Conservation (phyloP, 78 protist genomes). For the Dictyostelium intermedium region DNA sequence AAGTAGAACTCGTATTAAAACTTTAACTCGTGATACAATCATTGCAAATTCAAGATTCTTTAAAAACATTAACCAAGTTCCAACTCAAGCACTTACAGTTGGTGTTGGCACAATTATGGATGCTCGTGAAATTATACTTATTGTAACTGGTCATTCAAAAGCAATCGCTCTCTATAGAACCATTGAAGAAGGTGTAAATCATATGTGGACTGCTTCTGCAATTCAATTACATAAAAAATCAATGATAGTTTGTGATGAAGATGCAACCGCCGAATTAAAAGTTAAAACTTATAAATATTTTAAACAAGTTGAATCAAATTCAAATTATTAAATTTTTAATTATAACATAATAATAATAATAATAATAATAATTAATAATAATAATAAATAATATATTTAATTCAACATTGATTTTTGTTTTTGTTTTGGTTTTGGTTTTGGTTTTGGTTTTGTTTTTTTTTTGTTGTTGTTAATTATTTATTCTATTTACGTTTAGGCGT, state of each 20-base stretch:
- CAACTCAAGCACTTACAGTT: conserved; percentile 92
- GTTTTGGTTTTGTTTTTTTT: not conserved
- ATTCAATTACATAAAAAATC: conserved; percentile 78
- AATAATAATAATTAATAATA: not conserved
- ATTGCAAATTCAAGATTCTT: conserved; percentile 91
- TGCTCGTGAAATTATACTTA: conserved; percentile 85
- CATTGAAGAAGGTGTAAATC: conserved; percentile 86
- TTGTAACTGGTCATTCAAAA: conserved; percentile 90
- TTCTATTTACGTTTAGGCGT: not conserved
- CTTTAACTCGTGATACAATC: conserved; percentile 88
- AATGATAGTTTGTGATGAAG: conserved; percentile 91
- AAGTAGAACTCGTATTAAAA: conserved; percentile 89
- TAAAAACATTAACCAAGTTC: conserved; percentile 88
- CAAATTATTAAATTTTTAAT: not conserved
- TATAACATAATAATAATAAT: not conserved
- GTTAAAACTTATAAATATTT: conserved; percentile 91
- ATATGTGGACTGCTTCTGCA: conserved; percentile 91
- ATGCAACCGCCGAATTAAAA: conserved; percentile 85
- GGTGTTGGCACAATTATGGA: conserved; percentile 95
- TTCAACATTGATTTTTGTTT: not conserved
- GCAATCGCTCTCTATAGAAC: conserved; percentile 87
- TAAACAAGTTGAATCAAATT: conserved; percentile 71
- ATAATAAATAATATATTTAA: no score
- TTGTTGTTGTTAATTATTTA: not conserved
- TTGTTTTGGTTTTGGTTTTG: not conserved